Evolutionary conservation across 2,329 filamentous ascomycete species (phyloP).

Genomic region (Pseudocercospora ulei): DNA sequence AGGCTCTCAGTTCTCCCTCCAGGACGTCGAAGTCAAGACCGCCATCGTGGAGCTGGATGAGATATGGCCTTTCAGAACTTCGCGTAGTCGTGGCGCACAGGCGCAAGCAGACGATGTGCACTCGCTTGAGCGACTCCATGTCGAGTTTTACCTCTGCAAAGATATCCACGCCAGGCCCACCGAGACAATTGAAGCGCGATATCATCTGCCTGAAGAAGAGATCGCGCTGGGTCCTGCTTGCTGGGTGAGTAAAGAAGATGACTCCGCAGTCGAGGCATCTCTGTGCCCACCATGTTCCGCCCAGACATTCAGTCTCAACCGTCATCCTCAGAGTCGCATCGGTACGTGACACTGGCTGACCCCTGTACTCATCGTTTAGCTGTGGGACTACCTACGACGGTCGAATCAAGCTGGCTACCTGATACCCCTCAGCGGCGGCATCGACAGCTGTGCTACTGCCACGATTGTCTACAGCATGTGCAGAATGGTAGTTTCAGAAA

Average conservation of each 20-base stretch:
- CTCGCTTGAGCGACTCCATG: constrained; percentile 41
- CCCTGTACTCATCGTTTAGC: too few species aligned
- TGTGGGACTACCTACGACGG: constrained; percentile 53
- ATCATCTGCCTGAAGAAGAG: constrained; percentile 56
- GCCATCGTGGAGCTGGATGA: constrained; percentile 56
- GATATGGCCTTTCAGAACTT: constrained; percentile 53
- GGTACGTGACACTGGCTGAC: too few species aligned
- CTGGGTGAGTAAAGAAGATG: too few species aligned
- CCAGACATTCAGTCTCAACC: too few species aligned
- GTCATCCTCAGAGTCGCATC: too few species aligned
- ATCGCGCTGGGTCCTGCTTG: constrained; percentile 56
- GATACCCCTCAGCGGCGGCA: constrained; percentile 51
- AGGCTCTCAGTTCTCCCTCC: constrained; percentile 55
- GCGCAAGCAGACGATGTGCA: constrained; percentile 41
- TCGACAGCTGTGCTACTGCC: constrained; percentile 52
- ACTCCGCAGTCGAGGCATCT: too few species aligned
- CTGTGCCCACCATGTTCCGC: too few species aligned
- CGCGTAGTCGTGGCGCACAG: constrained; percentile 50
- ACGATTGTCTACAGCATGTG: constrained; percentile 44
- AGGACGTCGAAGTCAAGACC: constrained; percentile 48
- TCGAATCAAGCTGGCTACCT: constrained; percentile 48
- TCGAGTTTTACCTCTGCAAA: constrained; percentile 39
- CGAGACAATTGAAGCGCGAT: constrained; percentile 41
- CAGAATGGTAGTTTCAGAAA: constrained; percentile 47
- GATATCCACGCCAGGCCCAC: constrained; percentile 37